These are phyloP conservation scores for Phytophthora pini DNA, from an alignment of 352 stramenopile species.

Conservation along the genomic window DNA sequence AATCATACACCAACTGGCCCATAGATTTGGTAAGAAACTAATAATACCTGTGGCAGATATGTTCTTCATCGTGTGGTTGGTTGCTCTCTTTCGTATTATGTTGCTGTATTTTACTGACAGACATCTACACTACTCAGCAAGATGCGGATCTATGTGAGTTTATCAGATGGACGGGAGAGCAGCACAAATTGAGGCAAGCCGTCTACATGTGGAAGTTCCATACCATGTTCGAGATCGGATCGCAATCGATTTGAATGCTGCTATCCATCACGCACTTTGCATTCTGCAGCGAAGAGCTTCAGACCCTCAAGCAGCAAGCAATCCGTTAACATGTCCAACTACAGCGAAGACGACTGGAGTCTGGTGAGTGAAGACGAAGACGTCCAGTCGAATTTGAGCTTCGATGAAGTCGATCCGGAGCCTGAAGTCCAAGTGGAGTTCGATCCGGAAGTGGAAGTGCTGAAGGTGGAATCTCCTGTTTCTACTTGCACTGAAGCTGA, in stretches of 20 bases:
- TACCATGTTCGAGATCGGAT: constrained; percentile 19
- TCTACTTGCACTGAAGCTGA: background rate
- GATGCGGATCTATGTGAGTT: constrained; percentile 13
- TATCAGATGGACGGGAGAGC: constrained; percentile 35
- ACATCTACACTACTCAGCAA: constrained; percentile 8
- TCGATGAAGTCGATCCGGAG: constrained; percentile 40
- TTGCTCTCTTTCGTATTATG: constrained; percentile 17
- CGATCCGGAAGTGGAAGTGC: constrained; percentile 18
- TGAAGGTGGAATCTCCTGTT: constrained; percentile 2
- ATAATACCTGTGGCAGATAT: constrained; percentile 31
- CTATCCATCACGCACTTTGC: constrained; percentile 11
- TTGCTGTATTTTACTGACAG: background rate
- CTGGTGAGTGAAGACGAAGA: constrained; percentile 55
- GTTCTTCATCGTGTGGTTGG: constrained; percentile 25
- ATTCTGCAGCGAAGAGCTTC: constrained; percentile 14
- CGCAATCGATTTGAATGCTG: background rate
- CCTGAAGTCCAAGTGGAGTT: constrained; percentile 32
- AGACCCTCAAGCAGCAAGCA: background rate
- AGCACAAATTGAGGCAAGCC: constrained; percentile 12
- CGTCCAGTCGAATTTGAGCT: constrained; percentile 27
- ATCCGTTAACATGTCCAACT: constrained; percentile 17
- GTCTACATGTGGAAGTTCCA: constrained; percentile 17
- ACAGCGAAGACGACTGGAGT: constrained; percentile 66
- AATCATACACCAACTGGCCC: constrained; percentile 18
- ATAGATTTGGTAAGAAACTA: constrained; percentile 30